These are phyloP conservation scores for Chaetomium tenue DNA, from an alignment of 495 filamentous ascomycete genomes.

Conservation along the genomic window DNA sequence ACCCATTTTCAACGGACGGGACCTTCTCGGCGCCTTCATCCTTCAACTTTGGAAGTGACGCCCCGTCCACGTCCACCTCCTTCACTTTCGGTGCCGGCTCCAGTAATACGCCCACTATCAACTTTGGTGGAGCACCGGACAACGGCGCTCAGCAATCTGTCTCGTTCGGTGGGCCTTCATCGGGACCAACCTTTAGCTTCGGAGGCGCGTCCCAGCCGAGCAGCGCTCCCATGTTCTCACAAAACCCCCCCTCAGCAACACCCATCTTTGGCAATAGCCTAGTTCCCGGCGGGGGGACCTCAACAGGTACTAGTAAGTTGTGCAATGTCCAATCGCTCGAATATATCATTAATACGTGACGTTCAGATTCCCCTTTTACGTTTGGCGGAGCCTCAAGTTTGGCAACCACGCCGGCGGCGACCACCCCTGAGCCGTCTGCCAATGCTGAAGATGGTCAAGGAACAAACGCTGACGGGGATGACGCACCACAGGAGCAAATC, in stretches of 20 bases:
- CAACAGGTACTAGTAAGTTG: conserved; percentile 47
- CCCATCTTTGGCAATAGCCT: conserved; percentile 36
- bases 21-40: conserved; percentile 37
- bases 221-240: conserved; percentile 25
- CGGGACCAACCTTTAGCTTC: conserved; percentile 29
- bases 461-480: conserved; percentile 51
- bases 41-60: conserved; percentile 40
- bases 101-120: conserved; percentile 28
- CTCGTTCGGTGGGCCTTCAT: conserved; percentile 20
- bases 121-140: conserved; percentile 34
- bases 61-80: conserved; percentile 24
- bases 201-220: conserved; percentile 25
- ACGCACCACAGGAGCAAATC: conserved; percentile 56
- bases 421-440: conserved; percentile 59
- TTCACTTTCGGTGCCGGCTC: conserved; percentile 34
- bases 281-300: conserved; percentile 41
- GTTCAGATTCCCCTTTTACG: conserved; percentile 46
- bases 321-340: conserved; percentile 9
- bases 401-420: conserved; percentile 57
- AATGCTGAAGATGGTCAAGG: conserved; percentile 51
- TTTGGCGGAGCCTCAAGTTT: conserved; percentile 53
- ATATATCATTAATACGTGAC: conserved; percentile 29
- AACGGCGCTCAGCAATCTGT: conserved; percentile 22
- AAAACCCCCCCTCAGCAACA: conserved; percentile 28
- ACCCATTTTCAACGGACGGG: conserved; percentile 41